Base-by-base conservation (phyloP, 1,284 basidiomycete species). In the Amylostereum areolatum region DNA sequence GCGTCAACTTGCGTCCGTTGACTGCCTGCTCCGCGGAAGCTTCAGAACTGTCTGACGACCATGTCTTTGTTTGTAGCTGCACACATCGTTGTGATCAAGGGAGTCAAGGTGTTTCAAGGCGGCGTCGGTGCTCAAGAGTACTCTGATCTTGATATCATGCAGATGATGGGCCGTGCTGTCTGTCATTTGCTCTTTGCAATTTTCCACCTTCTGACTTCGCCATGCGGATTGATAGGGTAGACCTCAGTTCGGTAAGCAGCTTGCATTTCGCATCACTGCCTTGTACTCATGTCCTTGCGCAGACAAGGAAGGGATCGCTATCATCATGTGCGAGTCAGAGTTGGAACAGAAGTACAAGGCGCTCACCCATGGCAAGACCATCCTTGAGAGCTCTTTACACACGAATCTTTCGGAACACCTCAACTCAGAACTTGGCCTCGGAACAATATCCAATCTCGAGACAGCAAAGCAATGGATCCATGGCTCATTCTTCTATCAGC, bases 361-460 rank as follows among this genome's bases (percentile, higher is more conserved):
- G 10, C 72, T 91, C 34, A 71, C 74, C 1, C 80, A 84, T 56
- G 84, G 80, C 12, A 77, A 74, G 49, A 92, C 86, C 0, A 68
- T 85, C 27, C 73, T 96, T 35, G 93, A 96, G 66, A 93, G 89
- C 63, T 86, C 78, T 54, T 75, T 96, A 30, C 93, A 97, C 63
- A 70, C 72, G 46, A 89, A 90, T 60, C 78, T 97, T 8, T 73
- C 83, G 2, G 94, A 97, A 63, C 92, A 97, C 63, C 69, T 97
- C 58, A 97, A 97, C 62, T 93, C 92, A 2, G 95, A 97, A 68
- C 87, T 97, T 47, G 85, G 85, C 0, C 75, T 97, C 6, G 80
- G 83, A 3, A 94, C 91, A 0, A 92, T 96, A 57, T 79, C 71
- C 2, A 74, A 77, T 54, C 56, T 89, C 3, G 65, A 73, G 2